Evolutionary conservation across 2,329 filamentous ascomycete genomes (phyloP).

Genomic region (Chrysoporthe puriensis): DNA sequence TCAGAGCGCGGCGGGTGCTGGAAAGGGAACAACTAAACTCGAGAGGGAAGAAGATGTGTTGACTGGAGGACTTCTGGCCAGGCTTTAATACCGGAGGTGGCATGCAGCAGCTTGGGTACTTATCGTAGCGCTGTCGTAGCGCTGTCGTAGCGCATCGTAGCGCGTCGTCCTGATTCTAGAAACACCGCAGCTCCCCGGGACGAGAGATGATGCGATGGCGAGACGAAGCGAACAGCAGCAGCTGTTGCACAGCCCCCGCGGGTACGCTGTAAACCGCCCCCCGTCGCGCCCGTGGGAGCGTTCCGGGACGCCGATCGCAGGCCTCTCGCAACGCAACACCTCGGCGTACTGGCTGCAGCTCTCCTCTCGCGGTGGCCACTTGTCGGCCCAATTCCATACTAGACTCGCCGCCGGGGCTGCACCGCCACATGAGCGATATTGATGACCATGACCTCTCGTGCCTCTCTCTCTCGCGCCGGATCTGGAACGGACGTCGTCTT

Average conservation of each 20-base stretch:
- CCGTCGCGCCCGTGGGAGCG: neutral
- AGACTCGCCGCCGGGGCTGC: neutral
- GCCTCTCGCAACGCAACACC: neutral
- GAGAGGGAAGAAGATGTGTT: neutral
- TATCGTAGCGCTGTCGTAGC: too few species aligned
- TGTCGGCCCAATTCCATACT: neutral
- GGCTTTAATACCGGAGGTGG: slow-evolving; percentile 1
- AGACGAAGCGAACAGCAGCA: slow-evolving; percentile 15
- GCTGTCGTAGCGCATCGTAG: too few species aligned
- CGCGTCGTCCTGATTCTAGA: slow-evolving; percentile 17
- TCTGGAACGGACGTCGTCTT: neutral
- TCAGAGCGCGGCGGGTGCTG: neutral
- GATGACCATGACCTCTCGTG: neutral
- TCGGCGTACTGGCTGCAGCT: neutral
- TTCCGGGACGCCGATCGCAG: slow-evolving; percentile 10
- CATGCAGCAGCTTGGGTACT: neutral
- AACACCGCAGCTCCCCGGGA: slow-evolving; percentile 1
- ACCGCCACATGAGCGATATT: neutral
- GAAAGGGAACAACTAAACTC: too few species aligned
- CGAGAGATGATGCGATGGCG: slow-evolving; percentile 14
- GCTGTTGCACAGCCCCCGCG: slow-evolving; percentile 20
- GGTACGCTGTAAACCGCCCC: neutral
- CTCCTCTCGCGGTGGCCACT: neutral
- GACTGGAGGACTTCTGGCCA: neutral
- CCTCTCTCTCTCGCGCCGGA: neutral